These are phyloP conservation scores for Aspergillus brasiliensis DNA, from an alignment of 2,329 filamentous ascomycete genomes.

Conservation along the genomic window DNA sequence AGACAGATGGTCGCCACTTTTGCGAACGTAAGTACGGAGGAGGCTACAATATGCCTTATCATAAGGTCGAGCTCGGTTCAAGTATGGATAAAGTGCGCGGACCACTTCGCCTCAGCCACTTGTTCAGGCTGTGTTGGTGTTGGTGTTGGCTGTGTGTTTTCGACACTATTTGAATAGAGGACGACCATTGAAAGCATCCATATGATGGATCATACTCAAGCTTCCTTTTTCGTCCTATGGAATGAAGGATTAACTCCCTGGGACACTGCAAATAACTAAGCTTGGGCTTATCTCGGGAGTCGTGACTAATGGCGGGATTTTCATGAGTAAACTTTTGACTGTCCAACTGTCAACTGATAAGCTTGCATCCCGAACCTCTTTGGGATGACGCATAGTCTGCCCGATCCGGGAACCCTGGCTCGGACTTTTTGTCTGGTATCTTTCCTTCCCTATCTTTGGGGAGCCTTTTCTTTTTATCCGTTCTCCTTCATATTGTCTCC, in stretches of 20 bases:
- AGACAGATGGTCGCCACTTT: too few relatives aligned
- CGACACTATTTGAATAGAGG: neutral
- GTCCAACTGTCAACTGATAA: slow-evolving; percentile 9
- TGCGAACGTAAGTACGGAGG: too few relatives aligned
- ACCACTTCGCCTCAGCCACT: neutral
- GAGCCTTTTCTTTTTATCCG: too few relatives aligned
- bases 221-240: neutral
- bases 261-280: neutral
- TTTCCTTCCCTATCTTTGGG: neutral
- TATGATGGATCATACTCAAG: neutral
- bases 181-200: neutral
- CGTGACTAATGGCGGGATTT: slow-evolving; percentile 5
- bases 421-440: neutral
- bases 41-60: too few relatives aligned
- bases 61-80: too few relatives aligned
- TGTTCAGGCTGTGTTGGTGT: neutral
- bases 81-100: neutral
- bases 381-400: slow-evolving; percentile 4
- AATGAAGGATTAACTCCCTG: neutral
- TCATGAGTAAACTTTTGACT: slow-evolving; percentile 1
- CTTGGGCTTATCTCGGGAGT: slow-evolving; percentile 2
- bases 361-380: neutral
- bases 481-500: neutral
- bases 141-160: neutral
- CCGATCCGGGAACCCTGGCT: neutral